phyloP scores from a whole-genome alignment of 1,284 basidiomycete species.

The Microbotryum intermedium region DNA sequence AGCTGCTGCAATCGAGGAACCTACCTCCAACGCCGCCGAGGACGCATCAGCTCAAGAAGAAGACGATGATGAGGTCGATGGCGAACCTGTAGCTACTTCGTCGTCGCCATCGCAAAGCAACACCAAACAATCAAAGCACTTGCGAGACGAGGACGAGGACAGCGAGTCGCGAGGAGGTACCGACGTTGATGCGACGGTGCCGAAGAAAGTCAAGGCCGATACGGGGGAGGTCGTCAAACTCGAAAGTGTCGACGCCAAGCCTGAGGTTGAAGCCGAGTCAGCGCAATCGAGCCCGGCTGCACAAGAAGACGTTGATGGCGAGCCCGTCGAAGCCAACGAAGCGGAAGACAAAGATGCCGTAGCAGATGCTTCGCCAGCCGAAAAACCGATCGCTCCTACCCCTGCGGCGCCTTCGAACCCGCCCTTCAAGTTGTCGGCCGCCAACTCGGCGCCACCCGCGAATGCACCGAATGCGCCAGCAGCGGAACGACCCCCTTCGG shows the following conservation, averaged over 20 bases:
- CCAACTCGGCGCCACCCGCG: conserved; percentile 2
- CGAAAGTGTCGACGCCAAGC: not conserved
- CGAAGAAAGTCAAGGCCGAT: conserved; percentile 18
- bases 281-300: too few species aligned
- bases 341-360: not conserved
- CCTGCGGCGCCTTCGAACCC: not conserved
- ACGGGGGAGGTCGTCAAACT: conserved; percentile 2
- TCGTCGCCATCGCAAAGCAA: conserved; percentile 29
- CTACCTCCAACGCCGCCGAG: not conserved
- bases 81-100: not conserved
- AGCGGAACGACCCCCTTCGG: conserved; percentile 6
- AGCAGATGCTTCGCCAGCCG: not conserved
- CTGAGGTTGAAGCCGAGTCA: not conserved
- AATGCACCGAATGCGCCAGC: conserved; percentile 9
- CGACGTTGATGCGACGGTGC: conserved; percentile 1
- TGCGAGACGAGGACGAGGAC: conserved; percentile 4
- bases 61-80: conserved; percentile 6
- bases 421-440: not conserved
- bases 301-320: too few species aligned
- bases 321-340: not conserved
- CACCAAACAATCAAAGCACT: conserved; percentile 33
- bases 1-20: conserved; percentile 10
- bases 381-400: not conserved
- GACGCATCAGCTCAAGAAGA: conserved; percentile 10
- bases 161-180: not conserved